phyloP scores from a whole-genome alignment of 345 rosid species.

The Populus simonii region DNA sequence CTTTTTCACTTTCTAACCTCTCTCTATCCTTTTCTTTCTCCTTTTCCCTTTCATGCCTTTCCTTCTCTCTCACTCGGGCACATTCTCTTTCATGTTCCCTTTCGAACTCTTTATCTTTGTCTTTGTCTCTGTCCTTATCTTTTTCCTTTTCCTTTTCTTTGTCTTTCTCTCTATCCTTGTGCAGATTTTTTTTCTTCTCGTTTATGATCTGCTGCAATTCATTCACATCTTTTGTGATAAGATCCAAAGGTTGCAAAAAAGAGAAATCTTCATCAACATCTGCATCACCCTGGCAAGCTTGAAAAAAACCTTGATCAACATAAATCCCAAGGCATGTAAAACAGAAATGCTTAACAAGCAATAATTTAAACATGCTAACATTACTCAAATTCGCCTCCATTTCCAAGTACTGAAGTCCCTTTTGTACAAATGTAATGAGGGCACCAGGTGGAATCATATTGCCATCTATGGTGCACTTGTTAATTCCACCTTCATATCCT shows the following conservation, averaged over 20 bases:
- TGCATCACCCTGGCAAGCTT: slow-evolving; percentile 61
- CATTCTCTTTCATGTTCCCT: slow-evolving; percentile 60
- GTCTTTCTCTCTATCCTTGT: slow-evolving; percentile 48
- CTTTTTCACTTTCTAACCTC: slow-evolving; percentile 56
- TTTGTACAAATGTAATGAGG: slow-evolving; percentile 82
- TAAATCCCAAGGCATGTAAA: slow-evolving; percentile 8
- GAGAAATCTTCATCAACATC: slow-evolving; percentile 95
- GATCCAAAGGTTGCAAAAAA: slow-evolving; percentile 91
- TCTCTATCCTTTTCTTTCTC: slow-evolving; percentile 55
- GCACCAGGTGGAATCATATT: slow-evolving; percentile 95
- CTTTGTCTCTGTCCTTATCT: slow-evolving; percentile 9
- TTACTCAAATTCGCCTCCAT: slow-evolving; percentile 92
- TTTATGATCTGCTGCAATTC: slow-evolving; percentile 71
- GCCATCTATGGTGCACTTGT: slow-evolving; percentile 83
- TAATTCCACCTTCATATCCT: slow-evolving; percentile 92
- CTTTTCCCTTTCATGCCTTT: slow-evolving; percentile 62
- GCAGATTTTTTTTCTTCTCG: slow-evolving; percentile 66
- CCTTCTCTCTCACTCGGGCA: slow-evolving; percentile 63
- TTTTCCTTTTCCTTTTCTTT: not conserved
- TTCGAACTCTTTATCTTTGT: slow-evolving; percentile 42
- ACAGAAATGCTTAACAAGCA: slow-evolving; percentile 1
- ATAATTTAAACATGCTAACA: slow-evolving; percentile 45
- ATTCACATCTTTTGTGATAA: slow-evolving; percentile 81
- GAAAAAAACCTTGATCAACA: slow-evolving; percentile 36
- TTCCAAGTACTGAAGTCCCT: slow-evolving; percentile 95